Evolutionary conservation across 805 yeast species (phyloP), one percentile per base, ranked within the genome.

Genomic region (Teunomyces funiuensis): DNA sequence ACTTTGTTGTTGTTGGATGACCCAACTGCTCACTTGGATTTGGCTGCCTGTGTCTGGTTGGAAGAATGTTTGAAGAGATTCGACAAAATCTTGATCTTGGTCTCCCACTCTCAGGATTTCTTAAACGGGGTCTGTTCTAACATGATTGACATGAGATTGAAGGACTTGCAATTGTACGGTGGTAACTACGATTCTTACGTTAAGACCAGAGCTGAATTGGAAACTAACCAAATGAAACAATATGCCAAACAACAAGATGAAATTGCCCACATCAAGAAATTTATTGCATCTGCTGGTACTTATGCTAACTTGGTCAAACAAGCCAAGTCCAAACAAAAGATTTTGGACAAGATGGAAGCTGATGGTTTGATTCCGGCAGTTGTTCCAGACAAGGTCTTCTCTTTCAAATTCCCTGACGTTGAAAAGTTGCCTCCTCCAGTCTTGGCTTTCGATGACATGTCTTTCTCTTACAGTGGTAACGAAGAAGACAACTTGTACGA

Each of bases 31-130:
- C 99, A 93, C 73, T 87, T 93, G 80, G 99, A 93, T 76, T 79
- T 93, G 65, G 97, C 90, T 71, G 99, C 99, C 45, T 91, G 98
- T 83, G 99, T 93, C 62, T 93, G 99, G 99, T 79, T 93, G 68
- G 99, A 93, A 77, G 98, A 90, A 74, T 93, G 93, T 72, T 79
- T 93, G 63, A 91, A 88, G 76, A 77, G 88, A 66, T 93, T 85
- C 67, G 97, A 93, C 71, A 83, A 95, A 65, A 90, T 88, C 50
- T 79, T 93, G 69, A 90, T 93, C 36, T 76, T 93, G 49, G 97
- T 90, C 47, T 91, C 98, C 25, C 99, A 93, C 75, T 93, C 99
- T 36, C 96, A 89, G 77, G 99, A 93, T 85, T 93, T 93, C 95
- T 76, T 93, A 59, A 93, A 93, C 72, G 97, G 98, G 73, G 99